Evolutionary conservation across 2,329 filamentous ascomycete species (phyloP).

Genomic region (Scytalidium lignicola): DNA sequence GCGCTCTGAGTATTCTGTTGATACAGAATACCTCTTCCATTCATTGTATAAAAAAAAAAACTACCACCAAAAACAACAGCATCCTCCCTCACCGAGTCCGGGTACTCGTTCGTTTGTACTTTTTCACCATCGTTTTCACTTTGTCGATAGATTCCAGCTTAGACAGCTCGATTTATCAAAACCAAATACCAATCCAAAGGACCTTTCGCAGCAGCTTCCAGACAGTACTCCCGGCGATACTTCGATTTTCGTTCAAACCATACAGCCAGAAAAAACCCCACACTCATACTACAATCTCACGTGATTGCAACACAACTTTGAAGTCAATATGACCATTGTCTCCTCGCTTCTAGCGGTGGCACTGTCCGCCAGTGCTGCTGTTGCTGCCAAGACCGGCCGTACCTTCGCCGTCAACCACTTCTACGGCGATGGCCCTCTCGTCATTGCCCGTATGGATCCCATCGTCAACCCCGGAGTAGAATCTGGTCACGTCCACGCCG

Average conservation of each 20-base stretch:
- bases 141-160: conserved; percentile 13
- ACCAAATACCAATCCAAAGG: too few relatives aligned
- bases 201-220: conserved; percentile 8
- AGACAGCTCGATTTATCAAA: too few relatives aligned
- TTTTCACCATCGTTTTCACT: conserved; percentile 5
- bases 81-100: conserved; percentile 15
- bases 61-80: neutral
- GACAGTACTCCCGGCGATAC: conserved; percentile 19
- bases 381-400: conserved; percentile 27
- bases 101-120: conserved; percentile 19
- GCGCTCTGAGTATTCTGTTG: conserved; percentile 17
- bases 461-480: conserved; percentile 59
- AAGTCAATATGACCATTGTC: neutral
- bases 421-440: conserved; percentile 58
- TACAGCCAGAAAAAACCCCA: neutral
- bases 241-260: conserved; percentile 4
- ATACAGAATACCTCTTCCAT: conserved; percentile 19
- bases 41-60: conserved; percentile 12
- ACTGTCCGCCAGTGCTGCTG: conserved; percentile 10
- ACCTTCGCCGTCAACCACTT: conserved; percentile 68
- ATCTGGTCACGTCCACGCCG: conserved; percentile 65
- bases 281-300: too few relatives aligned
- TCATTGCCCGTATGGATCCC: conserved; percentile 67
- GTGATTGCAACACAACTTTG: conserved; percentile 1
- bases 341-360: conserved; percentile 14